Evolutionary conservation across 495 filamentous ascomycete species (phyloP).

Genomic region (Pseudevernia furfuracea): DNA sequence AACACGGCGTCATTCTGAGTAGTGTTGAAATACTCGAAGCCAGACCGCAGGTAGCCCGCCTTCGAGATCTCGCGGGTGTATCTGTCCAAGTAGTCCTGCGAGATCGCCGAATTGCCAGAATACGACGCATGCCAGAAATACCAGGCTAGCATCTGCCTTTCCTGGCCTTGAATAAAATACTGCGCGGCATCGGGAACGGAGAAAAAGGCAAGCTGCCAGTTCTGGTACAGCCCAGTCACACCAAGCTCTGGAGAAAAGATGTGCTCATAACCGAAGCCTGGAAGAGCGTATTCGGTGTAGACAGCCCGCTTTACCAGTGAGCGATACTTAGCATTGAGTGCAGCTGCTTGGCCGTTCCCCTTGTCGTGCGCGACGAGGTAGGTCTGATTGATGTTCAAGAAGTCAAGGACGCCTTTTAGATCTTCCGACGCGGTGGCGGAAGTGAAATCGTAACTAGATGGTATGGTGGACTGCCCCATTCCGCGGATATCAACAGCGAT

Average conservation of each 20-base stretch:
- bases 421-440: background rate
- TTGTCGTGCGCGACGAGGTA: background rate
- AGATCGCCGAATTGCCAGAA: background rate
- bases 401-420: background rate
- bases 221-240: background rate
- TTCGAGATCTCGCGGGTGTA: background rate
- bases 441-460: slow-evolving; percentile 6
- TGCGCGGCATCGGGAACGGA: background rate
- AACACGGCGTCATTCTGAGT: background rate
- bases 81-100: background rate
- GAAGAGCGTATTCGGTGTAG: background rate
- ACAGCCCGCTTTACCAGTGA: background rate
- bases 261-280: background rate
- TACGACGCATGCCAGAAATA: slow-evolving; percentile 1
- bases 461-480: slow-evolving; percentile 36
- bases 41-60: background rate
- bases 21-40: background rate
- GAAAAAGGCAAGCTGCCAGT: slow-evolving; percentile 1
- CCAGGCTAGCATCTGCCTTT: background rate
- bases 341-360: background rate
- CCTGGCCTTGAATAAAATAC: background rate
- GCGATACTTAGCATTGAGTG: background rate
- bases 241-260: background rate
- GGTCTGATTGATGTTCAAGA: background rate
- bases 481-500: slow-evolving; percentile 36